Evolutionary conservation across 225 moss, liverwort and hornwort species (phyloP), one percentile per base, ranked within the genome.

Genomic region (Marchantia polymorpha): DNA sequence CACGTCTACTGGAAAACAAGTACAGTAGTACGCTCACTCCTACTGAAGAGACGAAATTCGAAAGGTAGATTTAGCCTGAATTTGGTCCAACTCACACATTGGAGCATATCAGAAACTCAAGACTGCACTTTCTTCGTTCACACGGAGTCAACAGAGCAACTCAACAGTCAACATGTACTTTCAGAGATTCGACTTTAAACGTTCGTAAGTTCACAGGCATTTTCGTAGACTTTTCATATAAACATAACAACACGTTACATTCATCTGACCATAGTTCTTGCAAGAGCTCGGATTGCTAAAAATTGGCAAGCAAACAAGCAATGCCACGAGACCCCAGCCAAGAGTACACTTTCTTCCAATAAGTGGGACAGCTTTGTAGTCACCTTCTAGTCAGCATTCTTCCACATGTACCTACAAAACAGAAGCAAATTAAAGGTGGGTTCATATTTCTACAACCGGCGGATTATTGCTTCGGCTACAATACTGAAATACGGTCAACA

Each of bases 341-440:
- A 69, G 47, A 69, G 69, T 48, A 46, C 39, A 52, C 52, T 55
- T 29, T 29, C 55, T 29, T 74, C n/a, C 49, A 30, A 54, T 54
- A 55, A 2, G 16, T 55, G 54, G 17, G 25, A 12, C 50, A 72
- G 72, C 72, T 72, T 19, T 52, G 51, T n/a, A 25, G 72, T 52
- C 50, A 52, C 51, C 47, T 72, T 47, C 47, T 64, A 51, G 51
- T 23, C 29, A 26, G 74, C 27, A 0, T 27, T 54, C 74, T 53
- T 74, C 54, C 49, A 74, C 50, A 30, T 74, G 74, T 74, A 53
- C 74, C 74, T 55, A 74, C 74, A 74, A 74, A 74, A 53, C 74
- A 74, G 12, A 50, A 74, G 55, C 23, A 55, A 47, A 74, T 2
- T 55, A 54, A 54, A 23, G 16, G 46, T 69, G 39, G 46, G 72